Percentiles rank a stretch among this genome's conserved stretches.
phyloP scores from a whole-genome alignment of 2,329 filamentous ascomycete genomes.

The Metarhizium robertsii region DNA sequence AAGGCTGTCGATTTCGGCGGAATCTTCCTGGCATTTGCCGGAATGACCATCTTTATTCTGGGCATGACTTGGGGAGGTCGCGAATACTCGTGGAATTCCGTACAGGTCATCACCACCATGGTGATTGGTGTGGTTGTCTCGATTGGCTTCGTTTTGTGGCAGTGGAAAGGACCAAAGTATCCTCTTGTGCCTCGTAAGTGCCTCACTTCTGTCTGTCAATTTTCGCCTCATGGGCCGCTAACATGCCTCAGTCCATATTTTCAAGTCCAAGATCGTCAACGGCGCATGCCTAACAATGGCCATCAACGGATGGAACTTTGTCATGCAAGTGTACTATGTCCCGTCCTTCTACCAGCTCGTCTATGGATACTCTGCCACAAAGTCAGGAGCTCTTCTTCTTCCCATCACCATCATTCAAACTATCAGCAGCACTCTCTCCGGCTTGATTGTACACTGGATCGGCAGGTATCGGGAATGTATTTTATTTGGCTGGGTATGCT shows the following conservation, averaged over 20 bases:
- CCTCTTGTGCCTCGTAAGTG: constrained; percentile 36
- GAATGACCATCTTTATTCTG: constrained; percentile 36
- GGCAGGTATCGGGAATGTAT: constrained; percentile 45
- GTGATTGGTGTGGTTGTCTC: constrained; percentile 37
- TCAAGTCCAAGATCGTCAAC: constrained; percentile 42
- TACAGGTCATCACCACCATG: constrained; percentile 44
- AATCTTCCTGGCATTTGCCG: constrained; percentile 33
- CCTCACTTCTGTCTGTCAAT: background rate
- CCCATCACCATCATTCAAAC: constrained; percentile 35
- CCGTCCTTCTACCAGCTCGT: constrained; percentile 37
- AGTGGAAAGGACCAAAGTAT: constrained; percentile 37
- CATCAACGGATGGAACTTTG: constrained; percentile 50
- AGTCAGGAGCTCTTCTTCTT: constrained; percentile 31
- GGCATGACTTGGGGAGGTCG: constrained; percentile 51
- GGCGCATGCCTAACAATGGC: constrained; percentile 47
- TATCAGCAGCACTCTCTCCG: constrained; percentile 37
- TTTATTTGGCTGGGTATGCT: constrained; percentile 41
- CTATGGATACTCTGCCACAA: constrained; percentile 32
- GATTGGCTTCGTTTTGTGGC: constrained; percentile 43
- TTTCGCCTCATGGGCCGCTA: constrained; percentile 6
- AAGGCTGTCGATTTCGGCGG: constrained; percentile 42
- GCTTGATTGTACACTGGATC: constrained; percentile 41
- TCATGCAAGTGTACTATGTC: constrained; percentile 44
- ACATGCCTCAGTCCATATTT: constrained; percentile 35
- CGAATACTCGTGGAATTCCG: constrained; percentile 45